Base-by-base conservation (phyloP, 371 early-diverging fungal species). In the Mortierella sp. region DNA sequence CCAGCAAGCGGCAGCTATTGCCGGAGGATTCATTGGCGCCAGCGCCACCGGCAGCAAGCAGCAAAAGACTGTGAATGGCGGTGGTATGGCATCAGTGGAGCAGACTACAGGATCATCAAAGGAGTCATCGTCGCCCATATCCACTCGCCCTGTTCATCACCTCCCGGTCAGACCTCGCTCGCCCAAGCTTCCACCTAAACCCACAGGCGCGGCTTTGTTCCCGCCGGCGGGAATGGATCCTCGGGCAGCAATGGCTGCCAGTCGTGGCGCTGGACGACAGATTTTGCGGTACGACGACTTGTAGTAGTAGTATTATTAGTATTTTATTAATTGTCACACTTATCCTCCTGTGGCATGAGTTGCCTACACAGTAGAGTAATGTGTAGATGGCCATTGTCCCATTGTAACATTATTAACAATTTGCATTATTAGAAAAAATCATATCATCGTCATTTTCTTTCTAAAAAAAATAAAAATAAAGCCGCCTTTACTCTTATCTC, bases 1-100 rank as follows among this genome's bases (percentile, higher is more conserved):
- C 37, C 75, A 74, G 32, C 80, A 79, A 49, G 80, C 80, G 0
- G 80, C 80, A 2, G 80, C 75, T 3, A 64, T 74, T 45, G 71
- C 80, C 26, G 78, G 72, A 47, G 35, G 64, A 51, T 52, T 52
- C 32, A 30, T 32, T 61, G 40, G 22, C 24, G 9, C 59, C 24
- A 55, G 26, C 26, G 10, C 43, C 43, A 43, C 14, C 43, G n/a
- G 1, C 8, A 6, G 52, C 52, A 52, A n/a, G 28, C 51, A 59
- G 39, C 65, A 22, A 11, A 22, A 60, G 3, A 35, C 62, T 1
- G 39, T 45, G 35, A 35, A 35, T 30, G 73, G 68, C 20, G 58
- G 68, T 10, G 63, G 63, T 51, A 55, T 57, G 9, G 57, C 74
- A 22, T 52, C 57, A 11, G 62, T 32, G 18, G 30, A 35, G 30